These are phyloP conservation scores for Scheffersomyces cryptocercus DNA, from an alignment of 1,139 yeast genomes.

Conservation along the genomic window DNA sequence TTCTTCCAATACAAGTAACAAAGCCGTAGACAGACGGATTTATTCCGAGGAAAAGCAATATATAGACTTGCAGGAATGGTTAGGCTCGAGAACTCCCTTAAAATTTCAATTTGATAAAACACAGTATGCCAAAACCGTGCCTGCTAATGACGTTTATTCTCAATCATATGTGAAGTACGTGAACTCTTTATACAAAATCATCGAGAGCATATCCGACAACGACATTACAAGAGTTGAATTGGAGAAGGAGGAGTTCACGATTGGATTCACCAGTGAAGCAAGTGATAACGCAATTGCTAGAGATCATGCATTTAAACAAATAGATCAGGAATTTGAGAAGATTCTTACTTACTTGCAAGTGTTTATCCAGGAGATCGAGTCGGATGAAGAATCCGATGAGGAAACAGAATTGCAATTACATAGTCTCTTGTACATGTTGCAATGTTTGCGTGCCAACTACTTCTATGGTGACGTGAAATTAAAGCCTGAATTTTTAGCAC, in stretches of 20 bases:
- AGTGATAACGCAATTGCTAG: conserved; percentile 7
- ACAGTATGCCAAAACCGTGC: conserved; percentile 26
- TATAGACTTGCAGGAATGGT: conserved; percentile 40
- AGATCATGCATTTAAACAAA: conserved; percentile 11
- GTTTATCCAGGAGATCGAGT: conserved; percentile 17
- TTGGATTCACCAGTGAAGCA: conserved; percentile 30
- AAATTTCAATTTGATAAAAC: conserved; percentile 32
- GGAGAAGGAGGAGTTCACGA: conserved; percentile 27
- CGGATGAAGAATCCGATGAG: conserved; percentile 13
- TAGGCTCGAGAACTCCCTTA: conserved; percentile 25
- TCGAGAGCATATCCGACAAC: conserved; percentile 30
- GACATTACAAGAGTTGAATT: conserved; percentile 17
- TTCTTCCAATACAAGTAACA: conserved; percentile 11
- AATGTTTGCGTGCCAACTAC: conserved; percentile 55
- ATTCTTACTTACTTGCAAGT: conserved; percentile 24
- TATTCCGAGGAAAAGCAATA: conserved; percentile 16
- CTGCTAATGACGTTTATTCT: conserved; percentile 18
- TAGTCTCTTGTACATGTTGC: conserved; percentile 51
- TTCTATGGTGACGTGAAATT: conserved; percentile 45
- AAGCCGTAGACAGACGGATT: conserved; percentile 2
- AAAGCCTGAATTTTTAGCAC: conserved; percentile 47
- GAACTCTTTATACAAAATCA: conserved; percentile 32
- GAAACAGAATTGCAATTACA: conserved; percentile 18
- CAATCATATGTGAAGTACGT: conserved; percentile 28
- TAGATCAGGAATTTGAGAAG: conserved; percentile 30